phyloP scores from a whole-genome alignment of 2,329 filamentous ascomycete species.

The Daldinia eschscholtzii region DNA sequence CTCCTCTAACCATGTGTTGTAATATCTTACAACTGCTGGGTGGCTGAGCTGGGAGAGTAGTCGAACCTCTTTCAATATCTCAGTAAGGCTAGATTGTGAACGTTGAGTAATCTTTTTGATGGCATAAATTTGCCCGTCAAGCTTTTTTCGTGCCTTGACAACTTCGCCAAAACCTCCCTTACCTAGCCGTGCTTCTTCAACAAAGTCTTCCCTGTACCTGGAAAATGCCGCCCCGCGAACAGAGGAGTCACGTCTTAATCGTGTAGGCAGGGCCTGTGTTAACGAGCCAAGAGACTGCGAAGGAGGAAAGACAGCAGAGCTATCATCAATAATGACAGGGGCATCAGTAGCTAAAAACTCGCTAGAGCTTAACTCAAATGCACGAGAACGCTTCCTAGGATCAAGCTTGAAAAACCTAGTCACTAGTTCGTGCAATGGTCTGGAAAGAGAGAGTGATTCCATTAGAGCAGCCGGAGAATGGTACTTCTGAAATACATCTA shows the following conservation, averaged over 20 bases:
- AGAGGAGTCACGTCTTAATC: slow-evolving; percentile 71
- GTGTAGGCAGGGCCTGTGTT: slow-evolving; percentile 60
- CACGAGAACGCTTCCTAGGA: slow-evolving; percentile 84
- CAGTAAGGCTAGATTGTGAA: slow-evolving; percentile 81
- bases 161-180: slow-evolving; percentile 97
- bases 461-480: slow-evolving; percentile 82
- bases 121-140: slow-evolving; percentile 93
- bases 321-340: slow-evolving; percentile 65
- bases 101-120: slow-evolving; percentile 95
- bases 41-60: slow-evolving; percentile 93
- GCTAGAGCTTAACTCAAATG: slow-evolving; percentile 77
- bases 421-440: slow-evolving; percentile 82
- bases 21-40: slow-evolving; percentile 88
- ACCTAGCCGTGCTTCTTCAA: slow-evolving; percentile 88
- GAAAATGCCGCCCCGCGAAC: slow-evolving; percentile 69
- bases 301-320: slow-evolving; percentile 56
- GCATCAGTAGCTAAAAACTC: slow-evolving; percentile 76
- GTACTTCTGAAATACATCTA: slow-evolving; percentile 80
- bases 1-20: slow-evolving; percentile 94
- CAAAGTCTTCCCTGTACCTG: slow-evolving; percentile 89
- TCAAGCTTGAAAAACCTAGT: slow-evolving; percentile 87
- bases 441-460: slow-evolving; percentile 77
- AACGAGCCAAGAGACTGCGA: slow-evolving; percentile 58
- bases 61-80: slow-evolving; percentile 87
- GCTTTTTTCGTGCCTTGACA: slow-evolving; percentile 92